Base-by-base conservation (phyloP, 208 protist species). In the Naegleria lovaniensis region DNA sequence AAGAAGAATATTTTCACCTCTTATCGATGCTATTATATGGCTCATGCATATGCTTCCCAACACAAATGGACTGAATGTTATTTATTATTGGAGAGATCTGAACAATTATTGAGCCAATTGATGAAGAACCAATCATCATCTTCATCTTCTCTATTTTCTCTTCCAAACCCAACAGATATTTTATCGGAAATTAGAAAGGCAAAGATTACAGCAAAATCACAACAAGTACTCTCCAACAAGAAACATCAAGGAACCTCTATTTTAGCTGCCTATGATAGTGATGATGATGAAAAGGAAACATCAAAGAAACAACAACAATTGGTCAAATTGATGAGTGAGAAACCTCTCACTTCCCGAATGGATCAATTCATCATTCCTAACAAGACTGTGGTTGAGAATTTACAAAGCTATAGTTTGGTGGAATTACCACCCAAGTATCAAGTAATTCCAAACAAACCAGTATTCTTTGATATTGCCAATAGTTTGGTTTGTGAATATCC, bases 401-500 rank as follows among this genome's bases (percentile, higher is more conserved):
- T 67, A 13, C 11, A 67, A 3, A 29, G 19, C 22, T 67, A 67
- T 39, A 22, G 29, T 87, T 13, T 87, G 16, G 33, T 51, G 51
- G 16, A 41, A 51, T 87, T 87, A 22, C 83, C 83, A 87, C 83
- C 83, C 15, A 38, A 40, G 19, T 87, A 40, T 39, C 11, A 87
- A 51, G 0, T 40, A 15, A 87, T 87, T 87, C 39, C 83, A 33
- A 15, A 19, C 38, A 87, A 87, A 51, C 83, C 83, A 87, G 40
- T 51, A 1, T 87, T 87, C 41, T 87, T 87, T n/a, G 83, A 87
- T 51, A 87, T 87, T 87, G 83, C 83, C 40, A 51, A 39, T 36
- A 48, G 41, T 51, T 22, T 29, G 40, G 41, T 87, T 29, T 67
- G 19, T 67, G 55, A 67, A 67, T 67, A 67, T 29, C 55, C 11